phyloP scores from a whole-genome alignment of 2,329 filamentous ascomycete species.

The Colletotrichum tabaci region DNA sequence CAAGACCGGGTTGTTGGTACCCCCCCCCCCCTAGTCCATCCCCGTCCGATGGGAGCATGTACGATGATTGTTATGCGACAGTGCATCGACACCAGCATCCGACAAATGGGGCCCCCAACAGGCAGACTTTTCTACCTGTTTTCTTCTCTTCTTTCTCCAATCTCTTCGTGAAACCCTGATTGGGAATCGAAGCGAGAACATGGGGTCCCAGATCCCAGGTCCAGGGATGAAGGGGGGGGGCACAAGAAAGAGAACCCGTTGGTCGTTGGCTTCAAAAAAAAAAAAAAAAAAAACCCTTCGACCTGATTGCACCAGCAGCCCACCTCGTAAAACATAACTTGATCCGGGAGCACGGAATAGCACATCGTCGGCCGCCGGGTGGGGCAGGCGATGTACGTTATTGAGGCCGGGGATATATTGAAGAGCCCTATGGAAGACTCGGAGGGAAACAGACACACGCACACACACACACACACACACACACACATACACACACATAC shows the following conservation, averaged over 20 bases:
- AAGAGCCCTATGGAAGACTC: neutral
- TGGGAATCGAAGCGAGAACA: too few relatives aligned
- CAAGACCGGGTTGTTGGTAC: neutral
- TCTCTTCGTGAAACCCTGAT: too few relatives aligned
- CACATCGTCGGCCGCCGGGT: slow-evolving; percentile 21
- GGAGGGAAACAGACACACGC: too few relatives aligned
- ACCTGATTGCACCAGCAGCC: neutral
- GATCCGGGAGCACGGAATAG: slow-evolving; percentile 22
- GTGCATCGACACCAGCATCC: too few relatives aligned
- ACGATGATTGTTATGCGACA: neutral
- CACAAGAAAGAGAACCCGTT: too few relatives aligned
- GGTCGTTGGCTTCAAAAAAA: neutral
- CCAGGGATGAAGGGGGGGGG: too few relatives aligned
- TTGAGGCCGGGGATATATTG: neutral
- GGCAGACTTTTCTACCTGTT: too few relatives aligned
- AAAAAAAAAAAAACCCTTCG: neutral
- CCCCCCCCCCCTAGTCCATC: neutral
- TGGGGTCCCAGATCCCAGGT: too few relatives aligned
- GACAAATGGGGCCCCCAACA: too few relatives aligned
- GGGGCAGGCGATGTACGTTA: slow-evolving; percentile 4
- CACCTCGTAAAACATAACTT: neutral
- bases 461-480: too few relatives aligned
- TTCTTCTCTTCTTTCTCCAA: too few relatives aligned
- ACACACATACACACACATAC: too few relatives aligned
- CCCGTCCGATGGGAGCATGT: neutral